Base-by-base conservation (phyloP, 2,329 filamentous ascomycete genomes). In the Sclerotinia glacialis region DNA sequence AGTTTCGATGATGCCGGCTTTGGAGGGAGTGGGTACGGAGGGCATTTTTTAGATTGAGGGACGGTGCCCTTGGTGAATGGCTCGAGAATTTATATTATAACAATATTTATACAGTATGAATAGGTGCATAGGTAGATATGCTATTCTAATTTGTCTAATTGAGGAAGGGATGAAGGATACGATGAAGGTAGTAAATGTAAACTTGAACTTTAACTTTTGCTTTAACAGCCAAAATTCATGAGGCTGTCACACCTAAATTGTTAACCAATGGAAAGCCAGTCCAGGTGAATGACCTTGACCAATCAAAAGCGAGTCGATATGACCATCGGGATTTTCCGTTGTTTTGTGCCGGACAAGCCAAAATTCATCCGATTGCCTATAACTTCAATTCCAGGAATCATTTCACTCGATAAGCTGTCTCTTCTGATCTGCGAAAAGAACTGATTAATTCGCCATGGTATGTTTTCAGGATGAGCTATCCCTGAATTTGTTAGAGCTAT, bases 1-100 rank as follows among this genome's bases (percentile, higher is more conserved):
- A 61, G 88, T 85, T 76, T 93, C 89, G 63, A 89, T 89, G 76
- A 94, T 94, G 72, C 91, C 91, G 50, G 91, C 82, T 61, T 85
- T 87, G 66, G 85, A 82, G 49, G 84, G 80, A 69, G 77, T 76
- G 67, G 74, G 72, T 54, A 78, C 74, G 16, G 77, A 78, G 28
- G 78, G 77, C 77, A 78, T 79, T 47, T 60, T 67, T 14, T 9
- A 40, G 21, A 44, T 65, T 46, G 42, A 37, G 31, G 53, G 37
- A 52, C 37, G 28, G 40, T 37, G 40, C 37, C 56, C 54, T 60
- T 53, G 12, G 18, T 26, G 3, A 18, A 47, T 53, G n/a, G 47
- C 18, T 18, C 14, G 6, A 16, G 26, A 49, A 23, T 34, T n/a
- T 47, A 5, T 47, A 47, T 40, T 9, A 16, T 42, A 8, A 3